Evolutionary conservation across 2,329 filamentous ascomycete genomes (phyloP).

Genomic region (Sporothrix mexicana): DNA sequence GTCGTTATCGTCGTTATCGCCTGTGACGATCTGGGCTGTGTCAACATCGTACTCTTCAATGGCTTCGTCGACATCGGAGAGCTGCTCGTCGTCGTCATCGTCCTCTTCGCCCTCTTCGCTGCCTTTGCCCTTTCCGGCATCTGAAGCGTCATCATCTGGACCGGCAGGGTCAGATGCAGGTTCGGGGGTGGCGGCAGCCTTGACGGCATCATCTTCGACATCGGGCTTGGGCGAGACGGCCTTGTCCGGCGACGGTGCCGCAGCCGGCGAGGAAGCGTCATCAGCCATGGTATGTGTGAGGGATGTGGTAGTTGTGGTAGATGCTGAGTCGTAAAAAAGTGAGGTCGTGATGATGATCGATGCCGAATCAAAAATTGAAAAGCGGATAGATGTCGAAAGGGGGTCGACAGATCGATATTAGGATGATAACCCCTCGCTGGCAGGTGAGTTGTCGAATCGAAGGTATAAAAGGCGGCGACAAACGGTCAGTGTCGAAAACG

Average conservation of each 20-base stretch:
- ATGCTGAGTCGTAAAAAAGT: not conserved
- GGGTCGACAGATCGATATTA: not conserved
- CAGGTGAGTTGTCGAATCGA: not conserved
- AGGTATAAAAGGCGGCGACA: not conserved
- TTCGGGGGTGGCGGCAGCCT: constrained; percentile 23
- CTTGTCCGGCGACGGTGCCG: not conserved
- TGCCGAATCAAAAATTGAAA: not conserved
- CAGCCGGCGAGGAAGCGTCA: constrained; percentile 20
- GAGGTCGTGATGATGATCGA: not conserved
- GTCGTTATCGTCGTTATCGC: constrained; percentile 53
- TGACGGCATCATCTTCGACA: constrained; percentile 36
- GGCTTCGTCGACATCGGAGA: constrained; percentile 73
- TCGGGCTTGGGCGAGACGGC: constrained; percentile 14
- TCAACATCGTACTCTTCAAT: constrained; percentile 73
- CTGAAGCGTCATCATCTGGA: constrained; percentile 45
- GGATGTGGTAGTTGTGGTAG: not conserved
- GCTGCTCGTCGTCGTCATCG: constrained; percentile 59
- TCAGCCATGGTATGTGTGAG: constrained; percentile 24
- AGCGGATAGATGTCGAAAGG: not conserved
- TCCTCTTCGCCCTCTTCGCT: constrained; percentile 40
- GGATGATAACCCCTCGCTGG: no score
- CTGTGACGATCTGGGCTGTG: constrained; percentile 66
- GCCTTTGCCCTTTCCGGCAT: constrained; percentile 41
- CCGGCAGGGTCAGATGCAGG: constrained; percentile 12
- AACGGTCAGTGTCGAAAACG: not conserved